A percentile compares a stretch with the other conserved stretches of the same genome.
Evolutionary conservation across 768 basidiomycete genomes (phyloP).

Genomic region (Paxillus ammoniavirescens): DNA sequence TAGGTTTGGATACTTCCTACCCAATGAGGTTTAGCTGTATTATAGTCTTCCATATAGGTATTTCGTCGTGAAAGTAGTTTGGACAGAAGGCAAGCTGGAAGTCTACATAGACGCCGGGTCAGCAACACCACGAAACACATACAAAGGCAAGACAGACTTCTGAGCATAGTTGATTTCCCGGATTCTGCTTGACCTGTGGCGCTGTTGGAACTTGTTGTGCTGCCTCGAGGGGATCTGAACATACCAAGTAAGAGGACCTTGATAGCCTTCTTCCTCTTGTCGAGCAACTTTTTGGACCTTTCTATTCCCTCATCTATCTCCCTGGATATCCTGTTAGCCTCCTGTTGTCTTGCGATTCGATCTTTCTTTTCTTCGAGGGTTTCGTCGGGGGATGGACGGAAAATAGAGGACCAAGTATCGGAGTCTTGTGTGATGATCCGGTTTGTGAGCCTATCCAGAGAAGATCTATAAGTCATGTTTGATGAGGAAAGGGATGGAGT

Average conservation of each 20-base stretch:
- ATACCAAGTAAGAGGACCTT: conserved; percentile 28
- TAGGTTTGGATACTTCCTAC: conserved; percentile 30
- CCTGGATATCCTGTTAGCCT: conserved; percentile 18
- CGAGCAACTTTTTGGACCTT: conserved; percentile 16
- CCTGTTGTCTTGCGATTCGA: conserved; percentile 19
- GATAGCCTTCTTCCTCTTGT: conserved; percentile 27
- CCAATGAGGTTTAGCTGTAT: conserved; percentile 70
- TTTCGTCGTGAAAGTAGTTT: conserved; percentile 55
- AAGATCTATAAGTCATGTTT: no score
- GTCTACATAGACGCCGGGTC: conserved; percentile 36
- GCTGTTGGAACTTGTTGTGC: neutral
- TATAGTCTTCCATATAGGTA: conserved; percentile 58
- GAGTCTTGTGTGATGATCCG: neutral
- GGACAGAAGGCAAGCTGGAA: conserved; percentile 69
- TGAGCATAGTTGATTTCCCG: conserved; percentile 31
- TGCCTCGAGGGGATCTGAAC: neutral
- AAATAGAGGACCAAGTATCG: conserved; percentile 23
- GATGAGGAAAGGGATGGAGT: no score
- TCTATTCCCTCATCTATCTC: conserved; percentile 33
- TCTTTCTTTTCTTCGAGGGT: neutral
- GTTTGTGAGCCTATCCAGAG: no score
- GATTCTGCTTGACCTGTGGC: conserved; percentile 30
- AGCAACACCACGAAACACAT: neutral
- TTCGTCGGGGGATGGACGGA: conserved; percentile 21
- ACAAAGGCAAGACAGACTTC: conserved; percentile 12